Base-by-base conservation (phyloP, 2,329 filamentous ascomycete species). In the Biscogniauxia mediterranea region DNA sequence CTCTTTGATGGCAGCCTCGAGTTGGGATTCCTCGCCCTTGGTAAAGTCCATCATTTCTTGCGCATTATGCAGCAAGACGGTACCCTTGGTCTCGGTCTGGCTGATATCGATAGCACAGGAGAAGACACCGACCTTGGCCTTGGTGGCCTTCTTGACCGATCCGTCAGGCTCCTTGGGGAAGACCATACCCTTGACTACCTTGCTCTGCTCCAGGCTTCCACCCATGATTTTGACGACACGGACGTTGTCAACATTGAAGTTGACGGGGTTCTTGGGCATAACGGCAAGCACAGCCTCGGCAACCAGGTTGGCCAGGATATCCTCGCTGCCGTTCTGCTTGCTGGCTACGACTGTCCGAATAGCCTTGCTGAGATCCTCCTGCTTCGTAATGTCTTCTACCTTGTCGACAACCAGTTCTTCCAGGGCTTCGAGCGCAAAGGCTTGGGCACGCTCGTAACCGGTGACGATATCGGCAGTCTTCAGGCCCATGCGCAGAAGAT, bases 211-310 rank as follows among this genome's bases (percentile, higher is more conserved):
- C 74, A 99, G 81, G 75, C 90, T 93, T 67, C 95, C 94, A 70
- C 95, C 95, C 94, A 99, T 98, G 73, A 99, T 99, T 85, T 99
- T 99, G 71, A 99, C 96, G 61, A 99, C 96, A 63, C 95, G 91
- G 71, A 99, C 89, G 78, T 99, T 99, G 83, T 99, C 95, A 67
- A 99, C 93, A 79, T 97, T 99, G 85, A 99, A 99, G 80, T 96
- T 93, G 75, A 85, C 80, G 21, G 95, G 91, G 80, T 97, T 97
- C 83, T 97, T 97, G 68, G 96, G 95, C 65, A 99, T 85, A 20
- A 99, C 93, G 52, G 92, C 88, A 60, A 98, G 86, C 60, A 90
- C 86, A 51, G 86, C 88, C 76, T 97, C 93, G 53, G 96, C 89
- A 66, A 99, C 93, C 71, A 98, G 85, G 58, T 89, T 82, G 63